phyloP scores from a whole-genome alignment of 2,329 filamentous ascomycete species.

The Cladosporium austrohemisphaericum region DNA sequence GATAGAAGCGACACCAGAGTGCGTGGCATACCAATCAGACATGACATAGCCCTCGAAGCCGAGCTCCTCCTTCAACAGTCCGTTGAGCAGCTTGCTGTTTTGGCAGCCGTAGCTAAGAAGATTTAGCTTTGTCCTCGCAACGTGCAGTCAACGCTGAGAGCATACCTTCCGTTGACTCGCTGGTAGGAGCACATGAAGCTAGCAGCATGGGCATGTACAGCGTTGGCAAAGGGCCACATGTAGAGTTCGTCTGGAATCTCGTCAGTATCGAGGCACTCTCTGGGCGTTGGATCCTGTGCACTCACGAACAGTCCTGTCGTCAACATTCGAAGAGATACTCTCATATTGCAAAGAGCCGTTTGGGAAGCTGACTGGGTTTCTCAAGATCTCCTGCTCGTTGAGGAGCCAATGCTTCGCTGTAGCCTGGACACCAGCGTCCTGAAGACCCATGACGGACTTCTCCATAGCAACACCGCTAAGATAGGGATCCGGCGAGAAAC shows the following conservation, averaged over 20 bases:
- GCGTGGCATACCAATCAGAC: constrained; percentile 58
- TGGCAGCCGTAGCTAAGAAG: constrained; percentile 45
- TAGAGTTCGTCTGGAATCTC: constrained; percentile 22
- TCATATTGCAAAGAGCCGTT: constrained; percentile 9
- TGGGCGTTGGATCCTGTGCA: not conserved
- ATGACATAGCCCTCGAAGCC: constrained; percentile 68
- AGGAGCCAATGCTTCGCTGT: constrained; percentile 20
- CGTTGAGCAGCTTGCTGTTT: constrained; percentile 64
- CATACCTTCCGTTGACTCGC: constrained; percentile 57
- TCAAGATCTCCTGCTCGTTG: constrained; percentile 11
- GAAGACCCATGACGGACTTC: constrained; percentile 49
- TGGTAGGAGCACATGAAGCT: constrained; percentile 35
- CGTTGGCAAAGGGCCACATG: constrained; percentile 23
- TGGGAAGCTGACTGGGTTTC: not conserved
- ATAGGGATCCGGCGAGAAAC: constrained; percentile 64
- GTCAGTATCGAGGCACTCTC: no score
- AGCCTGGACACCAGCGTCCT: constrained; percentile 41
- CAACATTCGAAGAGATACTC: constrained; percentile 27
- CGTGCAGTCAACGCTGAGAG: no score
- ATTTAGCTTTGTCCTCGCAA: no score
- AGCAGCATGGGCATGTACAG: constrained; percentile 20
- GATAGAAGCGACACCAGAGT: constrained; percentile 56
- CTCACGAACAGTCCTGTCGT: constrained; percentile 21
- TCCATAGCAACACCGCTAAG: constrained; percentile 50
- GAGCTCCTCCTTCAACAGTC: constrained; percentile 66